Evolutionary conservation across 2,329 filamentous ascomycete genomes (phyloP), one percentile per base, ranked within the genome.

Genomic region (Alternaria triticina): DNA sequence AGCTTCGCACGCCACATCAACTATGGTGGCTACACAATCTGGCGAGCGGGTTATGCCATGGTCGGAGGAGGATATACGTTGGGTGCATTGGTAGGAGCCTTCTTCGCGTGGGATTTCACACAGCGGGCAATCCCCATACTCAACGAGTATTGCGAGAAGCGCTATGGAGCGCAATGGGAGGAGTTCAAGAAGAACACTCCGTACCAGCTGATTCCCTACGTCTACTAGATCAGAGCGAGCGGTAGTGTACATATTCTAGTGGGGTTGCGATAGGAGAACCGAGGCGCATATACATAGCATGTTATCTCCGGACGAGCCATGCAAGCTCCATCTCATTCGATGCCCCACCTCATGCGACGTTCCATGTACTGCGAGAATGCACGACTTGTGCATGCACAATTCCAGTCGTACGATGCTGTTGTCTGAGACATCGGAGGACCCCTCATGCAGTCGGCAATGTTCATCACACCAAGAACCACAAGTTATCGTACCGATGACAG

Each of bases 1-100:
- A 73, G 77, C 1, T 71, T 84, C 43, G 83, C 83, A 5, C 81
- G 85, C 47, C 84, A 87, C 70, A 82, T 86, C 75, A 87, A 87
- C 64, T 88, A 87, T 67, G 82, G 83, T 22, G 85, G 81, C 1
- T 87, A 85, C 68, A 83, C 82, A 1, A 36, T 86, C 7, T 87
- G 85, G 85, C 75, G 85, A 23, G 74, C 79, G 23, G 84, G 82
- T 5, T 86, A 84, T 70, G 83, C 84, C 5, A 64, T 86, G 49
- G 82, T 81, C 4, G 77, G 79, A 57, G 85, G 84, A 6, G 85
- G 86, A 0, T 84, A 80, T 77, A 69, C 79, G 3, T 82, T 79
- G 73, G 84, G 81, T n/a, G 75, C 75, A 4, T 44, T 81, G 5
- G 75, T 82, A 1, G 81, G 75, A 22, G 77, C 74, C 0, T 81